A percentile compares a stretch with the other conserved stretches of the same genome.
Conservation (phyloP, 441 rosid genomes). For the Hura crepitans region DNA sequence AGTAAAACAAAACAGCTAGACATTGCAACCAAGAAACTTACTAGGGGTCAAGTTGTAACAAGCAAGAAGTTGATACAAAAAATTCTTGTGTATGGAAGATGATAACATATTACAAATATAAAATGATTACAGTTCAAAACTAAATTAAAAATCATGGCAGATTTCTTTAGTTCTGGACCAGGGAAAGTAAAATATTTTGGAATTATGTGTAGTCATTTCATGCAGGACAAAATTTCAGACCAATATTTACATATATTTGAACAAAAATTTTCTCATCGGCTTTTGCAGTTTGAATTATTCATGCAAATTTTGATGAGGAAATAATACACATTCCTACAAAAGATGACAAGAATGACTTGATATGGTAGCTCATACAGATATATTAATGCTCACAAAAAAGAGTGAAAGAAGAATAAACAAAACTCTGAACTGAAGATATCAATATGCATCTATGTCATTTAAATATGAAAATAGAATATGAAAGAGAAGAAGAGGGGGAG, state of each 20-base stretch:
- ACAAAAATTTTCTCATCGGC: neutral
- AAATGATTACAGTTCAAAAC: neutral
- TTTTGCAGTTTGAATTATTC: neutral
- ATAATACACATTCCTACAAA: neutral
- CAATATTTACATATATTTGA: neutral
- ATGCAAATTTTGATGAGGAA: neutral
- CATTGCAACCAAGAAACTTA: neutral
- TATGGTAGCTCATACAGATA: neutral
- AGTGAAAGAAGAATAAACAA: neutral
- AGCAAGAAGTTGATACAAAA: neutral
- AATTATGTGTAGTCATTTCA: neutral
- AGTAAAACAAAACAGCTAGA: neutral
- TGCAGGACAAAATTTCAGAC: neutral
- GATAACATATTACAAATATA: neutral
- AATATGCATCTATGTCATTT: neutral
- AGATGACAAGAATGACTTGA: neutral
- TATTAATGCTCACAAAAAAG: neutral
- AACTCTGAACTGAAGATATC: neutral
- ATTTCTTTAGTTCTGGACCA: neutral
- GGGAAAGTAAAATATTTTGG: neutral
- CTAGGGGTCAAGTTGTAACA: neutral
- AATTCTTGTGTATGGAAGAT: neutral
- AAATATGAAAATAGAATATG: neutral
- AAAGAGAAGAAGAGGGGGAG: neutral
- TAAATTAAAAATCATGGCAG: neutral